Conservation (phyloP, 352 stramenopile genomes). For the Globisporangium spinosum region DNA sequence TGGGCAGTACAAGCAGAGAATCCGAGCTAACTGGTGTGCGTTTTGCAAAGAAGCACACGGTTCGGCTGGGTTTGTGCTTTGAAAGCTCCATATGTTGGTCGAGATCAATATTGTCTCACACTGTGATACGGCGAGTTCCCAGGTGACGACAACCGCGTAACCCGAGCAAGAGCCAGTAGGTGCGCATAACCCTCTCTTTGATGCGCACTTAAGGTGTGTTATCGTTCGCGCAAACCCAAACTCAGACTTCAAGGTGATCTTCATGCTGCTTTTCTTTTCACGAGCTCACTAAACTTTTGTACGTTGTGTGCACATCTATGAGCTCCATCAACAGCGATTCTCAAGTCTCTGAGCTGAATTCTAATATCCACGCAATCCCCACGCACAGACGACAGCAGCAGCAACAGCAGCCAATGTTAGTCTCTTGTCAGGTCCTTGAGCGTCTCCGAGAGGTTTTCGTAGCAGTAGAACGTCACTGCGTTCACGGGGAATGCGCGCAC, state of each 20-base stretch:
- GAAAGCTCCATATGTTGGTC: neutral
- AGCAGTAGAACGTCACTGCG: conserved; percentile 84
- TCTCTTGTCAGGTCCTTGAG: conserved; percentile 52
- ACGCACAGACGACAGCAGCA: neutral
- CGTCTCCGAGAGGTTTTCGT: conserved; percentile 70
- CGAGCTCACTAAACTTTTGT: neutral
- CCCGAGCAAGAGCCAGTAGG: neutral
- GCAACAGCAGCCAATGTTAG: neutral
- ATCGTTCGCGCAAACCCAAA: neutral
- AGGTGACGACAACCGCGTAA: neutral
- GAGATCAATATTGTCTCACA: neutral
- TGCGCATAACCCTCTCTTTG: neutral
- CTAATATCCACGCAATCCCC: neutral
- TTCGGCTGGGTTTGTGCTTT: neutral
- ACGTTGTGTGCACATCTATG: too few relatives aligned
- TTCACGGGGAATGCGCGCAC: conserved; percentile 83
- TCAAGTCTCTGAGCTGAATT: neutral
- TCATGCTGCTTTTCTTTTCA: neutral
- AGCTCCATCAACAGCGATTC: neutral
- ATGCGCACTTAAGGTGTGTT: neutral
- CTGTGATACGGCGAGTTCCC: neutral
- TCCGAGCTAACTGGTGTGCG: neutral
- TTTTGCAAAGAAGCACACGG: neutral
- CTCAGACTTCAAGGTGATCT: neutral
- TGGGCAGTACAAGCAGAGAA: neutral